A percentile compares a stretch with the other conserved stretches of the same genome.
Conservation (phyloP, 2,329 filamentous ascomycete species). For the Arthrinium phaeospermum region DNA sequence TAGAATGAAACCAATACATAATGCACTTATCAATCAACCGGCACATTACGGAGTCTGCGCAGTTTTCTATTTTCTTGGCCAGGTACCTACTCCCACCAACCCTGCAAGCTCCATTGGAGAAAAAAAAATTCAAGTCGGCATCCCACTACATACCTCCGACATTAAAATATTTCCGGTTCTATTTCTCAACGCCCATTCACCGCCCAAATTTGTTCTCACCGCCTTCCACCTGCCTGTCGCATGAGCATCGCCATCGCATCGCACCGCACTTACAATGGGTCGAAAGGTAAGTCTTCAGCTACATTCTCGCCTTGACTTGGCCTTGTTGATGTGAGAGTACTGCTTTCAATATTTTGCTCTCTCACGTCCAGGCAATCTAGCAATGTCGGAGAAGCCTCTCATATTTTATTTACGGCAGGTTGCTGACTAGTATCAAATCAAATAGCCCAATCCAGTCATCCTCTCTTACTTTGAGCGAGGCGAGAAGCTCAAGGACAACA, state of each 20-base stretch:
- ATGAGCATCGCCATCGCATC: slow-evolving; percentile 16
- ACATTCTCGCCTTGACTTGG: neutral
- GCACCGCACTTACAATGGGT: slow-evolving; percentile 3
- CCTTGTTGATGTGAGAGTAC: neutral
- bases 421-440: slow-evolving; percentile 5
- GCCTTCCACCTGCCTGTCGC: slow-evolving; percentile 3
- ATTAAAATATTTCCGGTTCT: slow-evolving; percentile 8
- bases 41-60: neutral
- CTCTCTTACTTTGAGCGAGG: slow-evolving; percentile 88
- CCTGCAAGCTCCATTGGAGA: neutral
- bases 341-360: neutral
- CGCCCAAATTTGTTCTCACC: slow-evolving; percentile 2
- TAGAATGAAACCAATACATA: neutral
- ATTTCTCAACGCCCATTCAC: slow-evolving; percentile 1
- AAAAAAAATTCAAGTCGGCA: neutral
- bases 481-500: slow-evolving; percentile 84
- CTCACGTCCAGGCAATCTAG: neutral
- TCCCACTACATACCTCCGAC: neutral
- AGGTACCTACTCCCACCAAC: neutral
- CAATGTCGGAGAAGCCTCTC: neutral
- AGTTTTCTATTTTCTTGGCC: neutral
- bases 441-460: slow-evolving; percentile 59
- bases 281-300: slow-evolving; percentile 1
- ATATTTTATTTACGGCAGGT: neutral
- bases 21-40: too few species aligned